Percentiles rank a stretch among this genome's conserved stretches.
Conservation (phyloP, 805 yeast species). For the Jamesozyma gamospora region DNA sequence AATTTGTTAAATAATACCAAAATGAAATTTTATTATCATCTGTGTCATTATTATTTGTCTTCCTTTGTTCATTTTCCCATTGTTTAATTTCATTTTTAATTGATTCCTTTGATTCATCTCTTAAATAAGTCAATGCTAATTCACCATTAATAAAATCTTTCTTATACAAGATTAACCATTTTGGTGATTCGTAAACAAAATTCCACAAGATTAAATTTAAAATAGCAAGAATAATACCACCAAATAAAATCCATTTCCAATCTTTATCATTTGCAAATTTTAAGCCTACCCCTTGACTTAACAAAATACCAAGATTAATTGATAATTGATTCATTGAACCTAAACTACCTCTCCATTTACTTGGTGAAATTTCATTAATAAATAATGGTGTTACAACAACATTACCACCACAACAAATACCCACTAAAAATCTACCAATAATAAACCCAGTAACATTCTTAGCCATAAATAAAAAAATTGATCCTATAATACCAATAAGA, state of each 20-base stretch:
- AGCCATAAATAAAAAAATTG: constrained; percentile 47
- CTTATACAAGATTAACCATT: constrained; percentile 48
- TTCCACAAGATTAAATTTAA: constrained; percentile 37
- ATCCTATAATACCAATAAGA: constrained; percentile 46
- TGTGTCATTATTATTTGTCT: not conserved
- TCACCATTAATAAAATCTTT: constrained; percentile 30
- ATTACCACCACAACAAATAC: constrained; percentile 80
- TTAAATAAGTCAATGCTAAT: constrained; percentile 27
- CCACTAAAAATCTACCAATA: constrained; percentile 67
- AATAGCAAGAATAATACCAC: constrained; percentile 48
- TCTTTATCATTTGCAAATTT: constrained; percentile 49
- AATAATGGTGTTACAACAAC: constrained; percentile 78
- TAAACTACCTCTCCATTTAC: constrained; percentile 55
- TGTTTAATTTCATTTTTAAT: constrained; percentile 15
- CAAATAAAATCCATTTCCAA: constrained; percentile 68
- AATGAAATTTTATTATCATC: constrained; percentile 11
- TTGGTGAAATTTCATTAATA: constrained; percentile 73
- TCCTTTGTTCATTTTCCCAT: constrained; percentile 11
- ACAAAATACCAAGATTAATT: constrained; percentile 73
- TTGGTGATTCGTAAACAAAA: constrained; percentile 65
- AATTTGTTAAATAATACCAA: constrained; percentile 39
- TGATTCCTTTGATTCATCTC: constrained; percentile 24
- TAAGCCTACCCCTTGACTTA: constrained; percentile 69
- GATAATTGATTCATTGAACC: constrained; percentile 88
- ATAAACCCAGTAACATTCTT: constrained; percentile 34